A percentile compares a stretch with the other conserved stretches of the same genome.
phyloP scores from a whole-genome alignment of 2,329 filamentous ascomycete species.

The Nemania diffusa region DNA sequence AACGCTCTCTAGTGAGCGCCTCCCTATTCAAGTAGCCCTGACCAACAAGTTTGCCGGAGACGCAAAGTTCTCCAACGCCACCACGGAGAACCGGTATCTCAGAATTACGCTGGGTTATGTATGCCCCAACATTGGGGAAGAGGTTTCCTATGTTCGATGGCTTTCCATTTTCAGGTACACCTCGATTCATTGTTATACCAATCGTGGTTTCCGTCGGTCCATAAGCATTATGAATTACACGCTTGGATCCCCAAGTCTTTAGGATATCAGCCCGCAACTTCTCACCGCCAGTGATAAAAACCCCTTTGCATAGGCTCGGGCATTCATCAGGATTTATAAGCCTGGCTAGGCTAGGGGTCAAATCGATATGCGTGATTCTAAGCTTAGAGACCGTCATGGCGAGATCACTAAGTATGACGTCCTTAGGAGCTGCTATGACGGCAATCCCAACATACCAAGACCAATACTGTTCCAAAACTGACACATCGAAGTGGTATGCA shows the following conservation, averaged over 20 bases:
- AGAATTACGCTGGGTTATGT: conserved; percentile 77
- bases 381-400: conserved; percentile 76
- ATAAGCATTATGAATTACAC: conserved; percentile 91
- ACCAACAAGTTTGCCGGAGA: conserved; percentile 87
- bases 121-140: conserved; percentile 88
- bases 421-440: conserved; percentile 82
- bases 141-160: conserved; percentile 88
- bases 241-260: conserved; percentile 81
- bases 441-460: conserved; percentile 92
- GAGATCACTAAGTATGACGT: conserved; percentile 87
- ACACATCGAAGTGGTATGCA: conserved; percentile 94
- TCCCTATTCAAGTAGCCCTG: conserved; percentile 86
- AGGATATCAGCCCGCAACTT: conserved; percentile 89
- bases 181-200: conserved; percentile 88
- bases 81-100: conserved; percentile 78
- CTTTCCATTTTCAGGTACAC: conserved; percentile 80
- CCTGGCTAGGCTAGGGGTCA: conserved; percentile 87
- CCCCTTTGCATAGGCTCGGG: conserved; percentile 79
- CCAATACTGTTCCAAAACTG: conserved; percentile 94
- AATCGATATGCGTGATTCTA: conserved; percentile 87
- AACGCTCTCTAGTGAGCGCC: conserved; percentile 80
- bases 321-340: conserved; percentile 83
- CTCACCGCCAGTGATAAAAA: conserved; percentile 94
- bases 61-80: conserved; percentile 86
- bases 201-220: conserved; percentile 95